Evolutionary conservation across 169 alveolate species (phyloP), one percentile per base, ranked within the genome.

Genomic region (Plasmodium berghei): DNA sequence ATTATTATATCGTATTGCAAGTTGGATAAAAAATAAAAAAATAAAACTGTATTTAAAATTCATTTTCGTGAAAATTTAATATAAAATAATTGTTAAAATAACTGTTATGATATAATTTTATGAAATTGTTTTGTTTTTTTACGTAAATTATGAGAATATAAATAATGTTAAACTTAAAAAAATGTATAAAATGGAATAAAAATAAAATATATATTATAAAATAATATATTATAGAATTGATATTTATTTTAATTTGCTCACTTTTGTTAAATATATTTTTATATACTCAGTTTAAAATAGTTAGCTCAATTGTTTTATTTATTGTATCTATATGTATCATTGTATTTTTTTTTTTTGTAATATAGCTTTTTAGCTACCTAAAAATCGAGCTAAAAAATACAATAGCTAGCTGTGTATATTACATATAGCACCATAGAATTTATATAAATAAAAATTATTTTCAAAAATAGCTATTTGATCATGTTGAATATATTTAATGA

Each of bases 11-110:
- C n/a, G 46, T 22, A 48, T 54, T 20, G 64, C 54, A 75, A 75
- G 67, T 42, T 46, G 69, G 28, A 54, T 20, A 56, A 67, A 66
- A 52, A 75, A 22, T 10, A 75, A 67, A 67, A 75, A 26, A 16
- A 62, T 4, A 2, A 75, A 20, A 20, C 74, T 75, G 70, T 62
- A 66, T 54, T 62, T 9, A 4, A 58, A 46, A 45, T 75, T 75
- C 75, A 75, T 75, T 75, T 63, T 75, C 18, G 54, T 8, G 16
- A 71, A 71, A 9, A 28, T 34, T 9, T 48, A 56, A 40, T 34
- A 10, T n/a, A 69, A 69, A 34, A 69, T 52, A 16, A 2, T 52
- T 4, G 42, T 4, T 34, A 34, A 34, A 34, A 34, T 34, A 34
- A 34, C 4, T 34, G 42, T 34, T 34, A 5, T 34, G 8, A 34